Conservation (phyloP, 2,329 filamentous ascomycete genomes). For the Seiridium unicorne region DNA sequence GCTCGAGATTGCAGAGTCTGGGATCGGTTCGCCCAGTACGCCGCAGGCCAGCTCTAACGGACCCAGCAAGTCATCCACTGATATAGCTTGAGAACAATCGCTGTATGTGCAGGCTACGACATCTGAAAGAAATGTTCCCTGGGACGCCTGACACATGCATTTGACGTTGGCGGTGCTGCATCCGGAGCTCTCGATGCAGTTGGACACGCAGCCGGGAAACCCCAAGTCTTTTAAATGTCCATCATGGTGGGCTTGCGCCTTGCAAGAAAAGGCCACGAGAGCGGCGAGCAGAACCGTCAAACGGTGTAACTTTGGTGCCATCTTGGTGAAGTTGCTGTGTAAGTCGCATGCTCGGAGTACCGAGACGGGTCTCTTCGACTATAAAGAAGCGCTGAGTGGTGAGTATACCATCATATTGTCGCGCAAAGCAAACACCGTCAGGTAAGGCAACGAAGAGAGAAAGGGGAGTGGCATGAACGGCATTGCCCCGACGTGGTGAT, state of each 20-base stretch:
- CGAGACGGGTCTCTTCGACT: not conserved
- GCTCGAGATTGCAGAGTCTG: slow-evolving; percentile 28
- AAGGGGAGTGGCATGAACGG: no score
- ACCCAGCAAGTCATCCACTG: slow-evolving; percentile 28
- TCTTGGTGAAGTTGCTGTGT: not conserved
- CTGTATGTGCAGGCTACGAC: slow-evolving; percentile 37
- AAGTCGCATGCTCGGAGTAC: not conserved
- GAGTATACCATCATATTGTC: not conserved
- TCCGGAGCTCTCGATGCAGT: slow-evolving; percentile 32
- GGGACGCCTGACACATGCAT: slow-evolving; percentile 36
- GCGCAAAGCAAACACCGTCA: no score
- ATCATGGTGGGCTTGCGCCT: not conserved
- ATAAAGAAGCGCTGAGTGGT: not conserved
- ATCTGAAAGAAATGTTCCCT: slow-evolving; percentile 31
- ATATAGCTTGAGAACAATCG: slow-evolving; percentile 31
- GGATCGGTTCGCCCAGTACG: slow-evolving; percentile 24
- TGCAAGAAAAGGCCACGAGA: not conserved
- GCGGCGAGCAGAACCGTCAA: not conserved
- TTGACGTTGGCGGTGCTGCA: slow-evolving; percentile 28
- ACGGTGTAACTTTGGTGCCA: not conserved
- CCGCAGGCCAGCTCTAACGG: slow-evolving; percentile 32
- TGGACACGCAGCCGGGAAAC: slow-evolving; percentile 29
- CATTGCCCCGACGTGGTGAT: not conserved
- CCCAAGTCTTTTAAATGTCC: not conserved
- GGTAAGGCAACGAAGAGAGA: no score